Evolutionary conservation across 1,139 yeast genomes (phyloP), one percentile per base, ranked within the genome.

Genomic region (Hyphopichia wangnamkhiaoensis): DNA sequence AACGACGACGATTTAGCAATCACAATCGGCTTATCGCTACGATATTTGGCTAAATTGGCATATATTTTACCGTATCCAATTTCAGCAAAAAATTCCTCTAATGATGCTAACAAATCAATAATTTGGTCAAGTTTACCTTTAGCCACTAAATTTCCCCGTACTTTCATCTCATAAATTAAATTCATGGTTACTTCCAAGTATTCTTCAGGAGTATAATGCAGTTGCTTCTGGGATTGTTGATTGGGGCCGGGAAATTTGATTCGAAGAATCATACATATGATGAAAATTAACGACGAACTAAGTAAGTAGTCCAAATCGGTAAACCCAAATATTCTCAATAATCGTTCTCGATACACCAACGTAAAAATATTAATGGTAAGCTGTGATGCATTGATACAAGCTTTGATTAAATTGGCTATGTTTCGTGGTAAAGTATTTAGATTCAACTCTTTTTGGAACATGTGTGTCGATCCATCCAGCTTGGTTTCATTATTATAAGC

Each of bases 301-400:
- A 52, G 55, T 10, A 61, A 44, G 37, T 48, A 60, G 41, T 61
- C 67, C 35, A 61, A 47, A 25, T 61, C 67, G 0, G 63, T 54
- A 31, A 58, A 58, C 3, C 64, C 66, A 45, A 56, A 61, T 2
- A 49, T 46, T 31, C 63, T 38, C 13, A 60, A 28, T 3, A 52
- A 36, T 19, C 45, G 40, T 29, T 50, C 54, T 14, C 53, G 53
- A 41, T 55, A 49, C 18, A 59, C 38, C 15, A 54, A 48, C 23
- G 50, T 48, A 38, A 59, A 61, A 2, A 61, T 54, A 21, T 56
- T 56, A 26, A 57, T 53, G 0, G 65, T 59, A n/a, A 53, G 42
- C 31, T 58, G 59, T 7, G 57, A 48, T n/a, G 63, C 51, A 30
- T 53, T 57, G 23, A 56, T 45, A 13, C 54, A 45, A 37, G 55